Evolutionary conservation across 2,329 filamentous ascomycete species (phyloP).

Genomic region (Claviceps fusiformis): DNA sequence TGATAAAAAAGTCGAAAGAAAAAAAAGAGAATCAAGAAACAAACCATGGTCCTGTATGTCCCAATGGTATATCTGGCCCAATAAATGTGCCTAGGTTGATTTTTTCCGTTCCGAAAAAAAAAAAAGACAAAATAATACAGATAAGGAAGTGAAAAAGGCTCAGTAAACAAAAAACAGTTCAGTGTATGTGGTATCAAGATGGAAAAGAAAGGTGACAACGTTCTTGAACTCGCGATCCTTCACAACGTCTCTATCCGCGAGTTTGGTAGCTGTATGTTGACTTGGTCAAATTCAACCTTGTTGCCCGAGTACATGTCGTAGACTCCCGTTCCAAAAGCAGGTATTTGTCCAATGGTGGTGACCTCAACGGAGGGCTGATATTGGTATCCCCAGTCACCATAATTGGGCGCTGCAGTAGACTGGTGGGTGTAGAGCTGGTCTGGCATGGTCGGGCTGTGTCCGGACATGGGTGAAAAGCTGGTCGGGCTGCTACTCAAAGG

Average conservation of each 20-base stretch:
- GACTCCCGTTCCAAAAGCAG: constrained; percentile 34
- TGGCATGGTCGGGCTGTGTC: constrained; percentile 38
- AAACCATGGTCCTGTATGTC: constrained; percentile 15
- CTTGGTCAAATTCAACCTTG: constrained; percentile 46
- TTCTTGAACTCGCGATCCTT: background rate
- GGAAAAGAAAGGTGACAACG: too few relatives aligned
- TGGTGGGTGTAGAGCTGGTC: constrained; percentile 46
- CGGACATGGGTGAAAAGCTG: constrained; percentile 42
- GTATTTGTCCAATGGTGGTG: constrained; percentile 37
- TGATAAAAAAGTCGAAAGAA: background rate
- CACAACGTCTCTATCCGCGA: constrained; percentile 40
- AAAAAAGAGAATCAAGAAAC: background rate
- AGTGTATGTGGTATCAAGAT: background rate
- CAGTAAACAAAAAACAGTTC: background rate
- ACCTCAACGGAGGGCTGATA: constrained; percentile 47
- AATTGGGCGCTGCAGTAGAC: constrained; percentile 31
- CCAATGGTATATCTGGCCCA: constrained; percentile 18
- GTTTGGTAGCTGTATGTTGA: constrained; percentile 45
- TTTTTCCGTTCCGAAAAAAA: background rate
- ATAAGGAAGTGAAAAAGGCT: background rate
- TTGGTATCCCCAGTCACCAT: constrained; percentile 41
- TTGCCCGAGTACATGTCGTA: constrained; percentile 37
- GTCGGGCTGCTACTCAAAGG: constrained; percentile 46
- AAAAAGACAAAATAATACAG: background rate
- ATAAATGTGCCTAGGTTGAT: background rate